These are phyloP conservation scores for Zea luxurians DNA, from an alignment of 176 grass and related monocot genomes.

Conservation along the genomic window DNA sequence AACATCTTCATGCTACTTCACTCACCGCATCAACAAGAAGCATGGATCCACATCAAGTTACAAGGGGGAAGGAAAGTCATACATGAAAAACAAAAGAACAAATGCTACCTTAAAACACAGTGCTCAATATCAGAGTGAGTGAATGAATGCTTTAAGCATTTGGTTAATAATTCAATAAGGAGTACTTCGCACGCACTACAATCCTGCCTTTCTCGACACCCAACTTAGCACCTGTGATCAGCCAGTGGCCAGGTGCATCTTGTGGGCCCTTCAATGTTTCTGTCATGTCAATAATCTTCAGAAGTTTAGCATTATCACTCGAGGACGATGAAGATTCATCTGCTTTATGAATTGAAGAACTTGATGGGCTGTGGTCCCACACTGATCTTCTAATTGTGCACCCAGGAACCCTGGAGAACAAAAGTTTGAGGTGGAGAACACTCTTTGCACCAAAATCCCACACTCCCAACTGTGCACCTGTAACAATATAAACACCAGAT, in stretches of 20 bases:
- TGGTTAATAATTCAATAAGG: conserved; percentile 96
- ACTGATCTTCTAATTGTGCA: conserved; percentile 98
- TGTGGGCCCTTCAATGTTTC: conserved; percentile 81
- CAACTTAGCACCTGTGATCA: conserved; percentile 94
- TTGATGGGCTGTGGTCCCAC: conserved; percentile 91
- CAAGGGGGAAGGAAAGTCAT: conserved; percentile 28
- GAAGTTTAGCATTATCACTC: conserved; percentile 68
- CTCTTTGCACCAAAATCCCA: conserved; percentile 95
- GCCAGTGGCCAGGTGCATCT: conserved; percentile 95
- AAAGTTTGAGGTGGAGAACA: conserved; percentile 85
- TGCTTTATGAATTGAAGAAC: conserved; percentile 31
- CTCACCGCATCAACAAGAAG: conserved; percentile 48
- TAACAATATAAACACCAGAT: conserved; percentile 93
- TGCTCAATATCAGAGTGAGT: conserved; percentile 53
- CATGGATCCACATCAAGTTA: conserved; percentile 46
- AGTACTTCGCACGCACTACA: conserved; percentile 92
- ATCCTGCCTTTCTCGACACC: conserved; percentile 92
- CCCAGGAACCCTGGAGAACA: conserved; percentile 93
- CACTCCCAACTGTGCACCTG: conserved; percentile 91
- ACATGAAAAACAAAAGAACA: conserved; percentile 62
- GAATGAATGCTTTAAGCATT: conserved; percentile 45
- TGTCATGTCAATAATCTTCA: conserved; percentile 85
- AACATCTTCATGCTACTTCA: conserved; percentile 37
- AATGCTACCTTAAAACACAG: conserved; percentile 50
- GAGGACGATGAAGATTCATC: conserved; percentile 80